A percentile compares a stretch with the other conserved stretches of the same genome.
These are phyloP conservation scores for Cercospora sp. DNA, from an alignment of 2,329 filamentous ascomycete species.

Conservation along the genomic window DNA sequence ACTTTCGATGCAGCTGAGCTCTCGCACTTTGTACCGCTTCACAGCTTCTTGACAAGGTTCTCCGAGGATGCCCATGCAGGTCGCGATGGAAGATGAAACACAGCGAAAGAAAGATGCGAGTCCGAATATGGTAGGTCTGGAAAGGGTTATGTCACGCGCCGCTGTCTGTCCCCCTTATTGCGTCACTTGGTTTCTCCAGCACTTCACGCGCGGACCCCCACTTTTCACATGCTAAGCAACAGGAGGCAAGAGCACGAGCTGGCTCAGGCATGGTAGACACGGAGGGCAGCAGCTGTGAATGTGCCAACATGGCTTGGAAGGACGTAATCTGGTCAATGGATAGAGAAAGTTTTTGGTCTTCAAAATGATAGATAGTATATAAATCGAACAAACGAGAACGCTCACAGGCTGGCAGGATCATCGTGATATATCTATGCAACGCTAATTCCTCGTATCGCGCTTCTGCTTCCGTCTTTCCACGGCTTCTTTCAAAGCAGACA, in stretches of 20 bases:
- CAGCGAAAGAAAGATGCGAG: background rate
- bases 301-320: background rate
- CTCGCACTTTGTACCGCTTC: background rate
- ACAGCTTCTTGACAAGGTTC: background rate
- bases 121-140: background rate
- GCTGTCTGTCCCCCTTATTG: background rate
- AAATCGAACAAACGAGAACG: conserved; percentile 27
- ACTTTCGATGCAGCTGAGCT: background rate
- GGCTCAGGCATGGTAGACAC: background rate
- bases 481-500: conserved; percentile 73
- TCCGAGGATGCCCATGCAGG: background rate
- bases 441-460: conserved; percentile 2
- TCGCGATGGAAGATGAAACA: background rate
- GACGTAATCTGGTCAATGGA: background rate
- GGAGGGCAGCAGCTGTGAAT: background rate
- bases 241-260: background rate
- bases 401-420: conserved; percentile 23
- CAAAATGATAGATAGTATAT: conserved; percentile 8
- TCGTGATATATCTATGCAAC: conserved; percentile 5
- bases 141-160: background rate
- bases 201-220: background rate
- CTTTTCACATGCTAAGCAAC: background rate
- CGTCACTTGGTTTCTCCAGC: background rate
- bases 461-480: conserved; percentile 58
- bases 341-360: background rate